Percentiles rank a stretch among this genome's conserved stretches.
These are phyloP conservation scores for Boletus pseudopeckii DNA, from an alignment of 768 basidiomycete species.

Conservation along the genomic window DNA sequence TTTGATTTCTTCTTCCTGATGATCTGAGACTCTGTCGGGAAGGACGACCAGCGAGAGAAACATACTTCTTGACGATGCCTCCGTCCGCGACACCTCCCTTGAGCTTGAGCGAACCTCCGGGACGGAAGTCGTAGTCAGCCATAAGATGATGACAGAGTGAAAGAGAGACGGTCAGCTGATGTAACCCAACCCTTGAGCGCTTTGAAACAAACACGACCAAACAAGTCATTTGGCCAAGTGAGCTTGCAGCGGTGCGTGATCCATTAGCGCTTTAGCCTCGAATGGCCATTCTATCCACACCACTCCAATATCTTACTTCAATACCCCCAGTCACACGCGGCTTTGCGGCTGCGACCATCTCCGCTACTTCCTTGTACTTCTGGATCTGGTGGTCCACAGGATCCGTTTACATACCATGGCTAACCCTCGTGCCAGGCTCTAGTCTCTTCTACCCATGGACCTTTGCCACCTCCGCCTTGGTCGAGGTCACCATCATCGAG, in stretches of 20 bases:
- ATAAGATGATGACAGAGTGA: constrained; percentile 37
- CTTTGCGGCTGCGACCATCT: constrained; percentile 60
- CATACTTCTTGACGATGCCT: constrained; percentile 80
- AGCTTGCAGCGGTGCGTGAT: constrained; percentile 6
- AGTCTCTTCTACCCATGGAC: constrained; percentile 91
- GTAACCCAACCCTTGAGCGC: constrained; percentile 22
- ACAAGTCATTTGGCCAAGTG: constrained; percentile 9
- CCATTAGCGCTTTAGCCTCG: constrained; percentile 3
- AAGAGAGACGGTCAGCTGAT: constrained; percentile 25
- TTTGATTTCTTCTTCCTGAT: constrained; percentile 82
- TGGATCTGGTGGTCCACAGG: constrained; percentile 59
- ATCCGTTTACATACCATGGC: constrained; percentile 52
- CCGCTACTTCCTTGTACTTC: constrained; percentile 56
- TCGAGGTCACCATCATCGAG: constrained; percentile 82
- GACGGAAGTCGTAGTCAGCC: constrained; percentile 83
- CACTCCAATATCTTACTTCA: constrained; percentile 62
- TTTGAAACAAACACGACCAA: constrained; percentile 24
- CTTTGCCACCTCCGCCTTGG: constrained; percentile 81
- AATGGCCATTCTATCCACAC: constrained; percentile 79
- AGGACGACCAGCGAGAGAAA: constrained; percentile 2
- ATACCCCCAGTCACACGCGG: constrained; percentile 77
- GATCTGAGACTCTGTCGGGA: constrained; percentile 7
- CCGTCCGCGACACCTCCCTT: constrained; percentile 80
- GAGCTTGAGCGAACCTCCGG: constrained; percentile 86
- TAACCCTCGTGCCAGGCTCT: constrained; percentile 78